Evolutionary conservation across 2,329 filamentous ascomycete species (phyloP).

Genomic region (Alternaria dauci): DNA sequence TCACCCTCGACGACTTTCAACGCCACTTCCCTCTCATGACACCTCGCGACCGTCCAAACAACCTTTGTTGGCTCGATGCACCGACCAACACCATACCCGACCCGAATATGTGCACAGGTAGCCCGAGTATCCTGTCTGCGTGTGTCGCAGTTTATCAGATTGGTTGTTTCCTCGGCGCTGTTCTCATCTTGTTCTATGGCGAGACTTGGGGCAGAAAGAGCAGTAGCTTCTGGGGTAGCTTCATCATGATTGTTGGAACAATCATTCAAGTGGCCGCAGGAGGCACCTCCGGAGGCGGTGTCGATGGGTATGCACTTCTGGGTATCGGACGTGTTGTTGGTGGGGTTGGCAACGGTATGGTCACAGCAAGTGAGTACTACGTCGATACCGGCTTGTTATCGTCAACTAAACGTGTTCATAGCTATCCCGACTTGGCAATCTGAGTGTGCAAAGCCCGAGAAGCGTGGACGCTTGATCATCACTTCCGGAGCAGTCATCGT

Average conservation of each 20-base stretch:
- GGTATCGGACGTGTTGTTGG: slow-evolving; percentile 18
- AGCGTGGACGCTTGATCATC: slow-evolving; percentile 38
- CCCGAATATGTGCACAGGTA: slow-evolving; percentile 24
- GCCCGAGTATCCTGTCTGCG: slow-evolving; percentile 25
- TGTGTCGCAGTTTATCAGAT: slow-evolving; percentile 34
- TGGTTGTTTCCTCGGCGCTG: slow-evolving; percentile 54
- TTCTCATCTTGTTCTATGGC: slow-evolving; percentile 55
- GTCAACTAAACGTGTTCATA: not conserved
- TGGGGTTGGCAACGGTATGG: slow-evolving; percentile 52
- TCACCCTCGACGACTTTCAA: slow-evolving; percentile 70
- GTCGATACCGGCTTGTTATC: slow-evolving; percentile 15
- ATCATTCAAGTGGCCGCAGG: slow-evolving; percentile 59
- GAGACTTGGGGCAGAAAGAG: slow-evolving; percentile 62
- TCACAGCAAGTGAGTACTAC: slow-evolving; percentile 58
- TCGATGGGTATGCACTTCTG: slow-evolving; percentile 66
- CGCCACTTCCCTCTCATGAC: slow-evolving; percentile 39
- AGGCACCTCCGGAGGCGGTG: slow-evolving; percentile 42
- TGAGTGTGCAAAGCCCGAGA: slow-evolving; percentile 43
- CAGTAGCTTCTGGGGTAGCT: slow-evolving; percentile 31
- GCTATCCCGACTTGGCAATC: slow-evolving; percentile 25
- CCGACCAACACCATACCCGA: slow-evolving; percentile 12
- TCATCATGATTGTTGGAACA: slow-evolving; percentile 59
- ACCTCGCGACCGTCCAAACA: slow-evolving; percentile 18
- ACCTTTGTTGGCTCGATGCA: slow-evolving; percentile 25
- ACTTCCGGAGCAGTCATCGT: slow-evolving; percentile 54